These are phyloP conservation scores for Tetrahymena malaccensis DNA, from an alignment of 73 alveolate species.

Conservation along the genomic window DNA sequence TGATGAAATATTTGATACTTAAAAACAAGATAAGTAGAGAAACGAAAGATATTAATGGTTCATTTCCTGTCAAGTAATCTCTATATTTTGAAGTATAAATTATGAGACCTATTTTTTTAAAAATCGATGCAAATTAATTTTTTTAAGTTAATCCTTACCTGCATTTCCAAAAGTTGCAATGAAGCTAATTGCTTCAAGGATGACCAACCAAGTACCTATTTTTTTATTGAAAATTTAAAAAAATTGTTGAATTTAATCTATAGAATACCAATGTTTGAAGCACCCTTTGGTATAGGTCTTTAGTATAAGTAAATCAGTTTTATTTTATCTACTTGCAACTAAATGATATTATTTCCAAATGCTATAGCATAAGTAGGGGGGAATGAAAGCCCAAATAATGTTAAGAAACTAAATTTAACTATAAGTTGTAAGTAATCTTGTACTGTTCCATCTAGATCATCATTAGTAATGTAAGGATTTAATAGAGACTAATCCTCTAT, in stretches of 20 bases:
- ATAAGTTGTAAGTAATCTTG: slow-evolving; percentile 41
- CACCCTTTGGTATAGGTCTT: slow-evolving; percentile 54
- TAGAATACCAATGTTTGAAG: slow-evolving; percentile 36
- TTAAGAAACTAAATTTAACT: slow-evolving; percentile 33
- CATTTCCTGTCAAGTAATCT: slow-evolving; percentile 2
- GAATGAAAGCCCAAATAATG: slow-evolving; percentile 42
- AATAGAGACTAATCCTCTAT: slow-evolving; percentile 24
- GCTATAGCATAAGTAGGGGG: slow-evolving; percentile 37
- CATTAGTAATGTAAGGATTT: slow-evolving; percentile 13
- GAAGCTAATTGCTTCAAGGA: slow-evolving; percentile 20
- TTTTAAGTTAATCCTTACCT: not conserved
- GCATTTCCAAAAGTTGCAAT: slow-evolving; percentile 41
- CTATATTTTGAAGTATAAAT: slow-evolving; percentile 18
- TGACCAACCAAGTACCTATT: slow-evolving; percentile 21
- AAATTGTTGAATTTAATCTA: not conserved
- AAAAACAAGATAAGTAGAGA: slow-evolving; percentile 7
- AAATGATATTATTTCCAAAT: slow-evolving; percentile 2
- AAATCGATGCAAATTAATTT: not conserved
- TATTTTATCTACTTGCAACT: slow-evolving; percentile 30
- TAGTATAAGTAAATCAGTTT: slow-evolving; percentile 23
- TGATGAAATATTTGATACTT: not conserved
- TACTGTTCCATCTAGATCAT: slow-evolving; percentile 51
- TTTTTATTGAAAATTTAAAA: not conserved
- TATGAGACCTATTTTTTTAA: not conserved
- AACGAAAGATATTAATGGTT: not conserved